Base-by-base conservation (phyloP, 345 rosid species). In the Adansonia digitata region DNA sequence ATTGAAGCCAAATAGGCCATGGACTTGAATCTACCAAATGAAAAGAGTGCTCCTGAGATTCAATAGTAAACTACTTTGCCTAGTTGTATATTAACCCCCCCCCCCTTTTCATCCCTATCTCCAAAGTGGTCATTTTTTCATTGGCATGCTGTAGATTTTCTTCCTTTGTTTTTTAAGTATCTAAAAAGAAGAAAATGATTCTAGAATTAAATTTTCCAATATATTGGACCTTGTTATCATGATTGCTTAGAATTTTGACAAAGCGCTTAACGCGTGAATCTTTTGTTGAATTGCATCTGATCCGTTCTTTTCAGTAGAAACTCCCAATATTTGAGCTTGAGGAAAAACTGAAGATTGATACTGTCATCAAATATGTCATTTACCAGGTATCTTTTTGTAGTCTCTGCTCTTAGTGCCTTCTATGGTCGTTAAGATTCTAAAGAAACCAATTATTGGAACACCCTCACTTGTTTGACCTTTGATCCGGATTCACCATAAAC, bases 241-340 rank as follows among this genome's bases (percentile, higher is more conserved):
- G 63, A 24, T 18, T 15, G 31, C 24, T 52, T 29, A 52, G 63
- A 37, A 52, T 31, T 27, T 68, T n/a, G 45, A 34, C 18, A 12
- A 70, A 29, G n/a, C n/a, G 17, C 74, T 29, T 18, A 27, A 31
- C 18, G 60, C 53, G 65, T 43, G 37, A 63, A 48, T 64, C 73
- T 52, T 52, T 52, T 6, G 7, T 53, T 31, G 20, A 35, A 1
- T 20, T 14, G 22, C 9, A 48, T 51, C 61, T 74, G 53, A 74
- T 45, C 7, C 27, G 18, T 22, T 48, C 40, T 45, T 72, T 49
- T 52, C 89, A 91, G 97, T 89, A 97, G 98, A 92, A 94, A 42
- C 94, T 94, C 78, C 94, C 89, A 80, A 77, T 87, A 56, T 88
- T 88, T 79, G 94, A 86, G 87, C 88, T 92, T 8, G 94, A 94